A percentile compares a stretch with the other conserved stretches of the same genome.
Conservation (phyloP, 495 filamentous ascomycete genomes). For the Penicillium paradoxum region DNA sequence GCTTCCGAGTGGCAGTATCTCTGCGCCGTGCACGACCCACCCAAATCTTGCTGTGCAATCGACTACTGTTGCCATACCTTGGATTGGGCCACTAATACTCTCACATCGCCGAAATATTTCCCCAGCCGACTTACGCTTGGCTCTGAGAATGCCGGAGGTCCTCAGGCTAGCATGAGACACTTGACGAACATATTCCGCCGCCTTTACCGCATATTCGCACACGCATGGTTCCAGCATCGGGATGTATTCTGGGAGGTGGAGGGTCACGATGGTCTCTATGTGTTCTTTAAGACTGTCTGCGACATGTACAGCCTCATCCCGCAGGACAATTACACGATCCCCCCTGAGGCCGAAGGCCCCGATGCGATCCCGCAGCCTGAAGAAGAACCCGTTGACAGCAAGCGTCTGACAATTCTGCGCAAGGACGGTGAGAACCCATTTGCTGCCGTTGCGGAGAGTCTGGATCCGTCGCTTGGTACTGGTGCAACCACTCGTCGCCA, state of each 20-base stretch:
- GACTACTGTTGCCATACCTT: conserved; percentile 98
- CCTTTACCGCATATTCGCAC: conserved; percentile 93
- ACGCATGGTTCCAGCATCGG: conserved; percentile 97
- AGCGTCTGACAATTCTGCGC: conserved; percentile 44
- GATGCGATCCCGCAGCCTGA: conserved; percentile 41
- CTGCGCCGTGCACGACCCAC: conserved; percentile 93
- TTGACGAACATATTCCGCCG: conserved; percentile 90
- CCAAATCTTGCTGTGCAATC: conserved; percentile 93
- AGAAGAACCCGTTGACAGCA: conserved; percentile 30
- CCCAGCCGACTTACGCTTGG: conserved; percentile 77
- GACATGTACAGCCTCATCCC: conserved; percentile 85
- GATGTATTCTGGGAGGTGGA: conserved; percentile 97
- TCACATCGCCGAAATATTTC: conserved; percentile 87
- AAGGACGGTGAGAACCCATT: conserved; percentile 31
- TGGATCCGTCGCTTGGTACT: conserved; percentile 43
- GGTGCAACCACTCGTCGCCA: conserved; percentile 68
- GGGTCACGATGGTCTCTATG: conserved; percentile 76
- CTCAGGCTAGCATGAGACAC: conserved; percentile 64
- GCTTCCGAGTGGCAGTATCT: conserved; percentile 98
- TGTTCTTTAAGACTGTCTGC: conserved; percentile 95
- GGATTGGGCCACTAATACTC: conserved; percentile 89
- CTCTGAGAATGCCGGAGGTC: conserved; percentile 56
- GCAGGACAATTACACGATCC: conserved; percentile 91
- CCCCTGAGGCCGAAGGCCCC: conserved; percentile 83
- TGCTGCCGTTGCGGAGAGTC: conserved; percentile 17